Base-by-base conservation (phyloP, 495 filamentous ascomycete species). In the Penicillium angulare region DNA sequence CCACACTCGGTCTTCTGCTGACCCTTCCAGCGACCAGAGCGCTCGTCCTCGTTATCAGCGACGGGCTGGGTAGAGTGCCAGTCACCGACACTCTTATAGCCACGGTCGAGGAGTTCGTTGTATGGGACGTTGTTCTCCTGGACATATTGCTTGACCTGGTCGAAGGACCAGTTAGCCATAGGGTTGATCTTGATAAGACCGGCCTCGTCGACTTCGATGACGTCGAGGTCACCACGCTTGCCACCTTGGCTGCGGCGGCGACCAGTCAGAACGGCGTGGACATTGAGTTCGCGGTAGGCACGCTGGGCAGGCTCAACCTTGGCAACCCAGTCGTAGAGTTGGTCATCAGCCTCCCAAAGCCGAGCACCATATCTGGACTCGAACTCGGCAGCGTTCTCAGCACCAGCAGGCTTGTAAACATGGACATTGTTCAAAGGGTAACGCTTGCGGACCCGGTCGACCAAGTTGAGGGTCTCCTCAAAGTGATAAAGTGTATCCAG, bases 181-280 rank as follows among this genome's bases (percentile, higher is more conserved):
- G 93, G 95, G 75, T 98, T 98, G 79, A 98, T 84, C 77, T 98
- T 98, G 81, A 97, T 82, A 43, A 97, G 77, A 34, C 92, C 92
- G 40, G 87, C 86, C 47, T 96, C 92, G 63, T 96, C 91, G 10
- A 97, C 78, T 66, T 97, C 93, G 55, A 98, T 80, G 66, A 98
- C 85, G 56, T 87, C 84, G 38, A 98, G 81, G 57, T 86, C 83
- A 40, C 91, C 91, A 35, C 93, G 86, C 77, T 95, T 89, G 57
- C 90, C 95, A 49, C 95, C 95, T 72, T 98, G 93, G 52, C 89
- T 93, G 49, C 88, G 82, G 35, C 93, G 82, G 36, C 93, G 90
- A 26, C 93, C 93, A n/a, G 95, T 98, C 45, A 98, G 75, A 48
- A 97, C 89, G 39, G 93, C 92, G 49, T 89, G 87, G 24, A 97